These are phyloP conservation scores for Pseudogymnoascus sp. DNA, from an alignment of 2,329 filamentous ascomycete genomes.

Conservation along the genomic window DNA sequence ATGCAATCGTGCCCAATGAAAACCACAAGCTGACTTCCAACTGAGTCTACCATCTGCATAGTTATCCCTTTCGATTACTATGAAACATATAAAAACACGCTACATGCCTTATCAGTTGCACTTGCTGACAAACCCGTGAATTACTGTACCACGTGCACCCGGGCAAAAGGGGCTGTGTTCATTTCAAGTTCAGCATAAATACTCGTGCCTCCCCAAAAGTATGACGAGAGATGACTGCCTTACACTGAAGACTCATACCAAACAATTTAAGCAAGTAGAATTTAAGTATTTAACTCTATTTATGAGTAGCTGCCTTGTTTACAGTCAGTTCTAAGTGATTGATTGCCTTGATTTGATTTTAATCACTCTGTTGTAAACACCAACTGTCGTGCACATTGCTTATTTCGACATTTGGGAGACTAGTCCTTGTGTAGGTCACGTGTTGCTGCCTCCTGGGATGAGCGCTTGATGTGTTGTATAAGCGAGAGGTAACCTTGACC, in stretches of 20 bases:
- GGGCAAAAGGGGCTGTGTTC: not conserved
- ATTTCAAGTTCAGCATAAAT: not conserved
- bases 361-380: not conserved
- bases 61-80: not conserved
- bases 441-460: not conserved
- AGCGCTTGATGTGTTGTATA: constrained; percentile 8
- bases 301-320: not conserved
- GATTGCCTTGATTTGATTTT: not conserved
- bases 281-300: not conserved
- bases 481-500: constrained; percentile 9
- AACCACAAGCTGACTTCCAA: not conserved
- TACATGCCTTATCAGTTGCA: not conserved
- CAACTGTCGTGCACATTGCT: not conserved
- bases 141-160: not conserved
- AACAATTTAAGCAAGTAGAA: not conserved
- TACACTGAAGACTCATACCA: not conserved
- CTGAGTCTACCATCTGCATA: not conserved
- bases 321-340: not conserved
- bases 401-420: not conserved
- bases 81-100: constrained; percentile 3
- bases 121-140: not conserved
- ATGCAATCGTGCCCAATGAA: not conserved
- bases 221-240: not conserved
- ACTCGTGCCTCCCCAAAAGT: not conserved
- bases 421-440: not conserved